Conservation (phyloP, 495 filamentous ascomycete genomes). For the Podospora pseudoanserina region DNA sequence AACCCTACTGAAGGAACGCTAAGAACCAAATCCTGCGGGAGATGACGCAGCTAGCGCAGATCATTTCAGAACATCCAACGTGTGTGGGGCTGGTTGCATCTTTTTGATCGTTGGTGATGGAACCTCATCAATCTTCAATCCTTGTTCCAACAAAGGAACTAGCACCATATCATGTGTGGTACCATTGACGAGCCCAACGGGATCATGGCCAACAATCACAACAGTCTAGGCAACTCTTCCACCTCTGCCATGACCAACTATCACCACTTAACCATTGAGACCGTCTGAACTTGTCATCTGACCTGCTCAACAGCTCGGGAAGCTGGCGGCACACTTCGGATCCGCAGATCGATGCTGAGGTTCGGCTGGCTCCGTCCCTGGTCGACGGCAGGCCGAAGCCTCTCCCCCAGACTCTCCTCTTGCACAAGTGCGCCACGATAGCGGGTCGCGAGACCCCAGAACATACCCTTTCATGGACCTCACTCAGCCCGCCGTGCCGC, state of each 20-base stretch:
- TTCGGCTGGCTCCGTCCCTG: not conserved
- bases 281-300: not conserved
- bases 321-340: not conserved
- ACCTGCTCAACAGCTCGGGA: not conserved
- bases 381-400: not conserved
- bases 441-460: not conserved
- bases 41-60: constrained; percentile 7
- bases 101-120: not conserved
- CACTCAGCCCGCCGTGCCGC: not conserved
- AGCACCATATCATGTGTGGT: not conserved
- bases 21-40: not conserved
- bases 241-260: not conserved
- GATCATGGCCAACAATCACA: not conserved
- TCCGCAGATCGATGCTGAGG: not conserved
- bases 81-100: not conserved
- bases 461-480: not conserved
- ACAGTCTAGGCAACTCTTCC: not conserved
- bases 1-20: not conserved
- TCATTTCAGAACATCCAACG: constrained; percentile 3
- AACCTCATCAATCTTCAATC: not conserved
- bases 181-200: too few species aligned
- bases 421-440: not conserved
- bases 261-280: not conserved
- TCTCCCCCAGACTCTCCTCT: not conserved
- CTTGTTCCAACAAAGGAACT: not conserved